These are phyloP conservation scores for Dioscorea cayenensis DNA, from an alignment of 116 monocot species.

Conservation along the genomic window DNA sequence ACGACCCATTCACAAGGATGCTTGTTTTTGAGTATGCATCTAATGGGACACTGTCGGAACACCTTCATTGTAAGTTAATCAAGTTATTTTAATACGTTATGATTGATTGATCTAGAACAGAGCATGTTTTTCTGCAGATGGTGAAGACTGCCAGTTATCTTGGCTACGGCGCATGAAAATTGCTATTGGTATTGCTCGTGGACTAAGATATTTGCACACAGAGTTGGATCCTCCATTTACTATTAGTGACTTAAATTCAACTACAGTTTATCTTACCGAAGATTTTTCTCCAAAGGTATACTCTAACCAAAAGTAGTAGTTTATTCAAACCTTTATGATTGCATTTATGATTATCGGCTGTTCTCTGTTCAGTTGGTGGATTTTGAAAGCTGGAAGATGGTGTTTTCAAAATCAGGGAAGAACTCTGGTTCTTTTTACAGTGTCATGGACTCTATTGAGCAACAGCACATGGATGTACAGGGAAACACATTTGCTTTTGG, in stretches of 20 bases:
- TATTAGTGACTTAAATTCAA: slow-evolving; percentile 72
- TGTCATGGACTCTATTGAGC: slow-evolving; percentile 36
- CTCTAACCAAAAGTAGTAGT: background rate
- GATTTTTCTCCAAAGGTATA: slow-evolving; percentile 93
- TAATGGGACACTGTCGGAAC: slow-evolving; percentile 94
- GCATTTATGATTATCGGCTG: too few relatives aligned
- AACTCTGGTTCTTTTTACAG: slow-evolving; percentile 22
- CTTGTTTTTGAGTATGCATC: slow-evolving; percentile 96
- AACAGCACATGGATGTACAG: slow-evolving; percentile 45
- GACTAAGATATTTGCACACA: slow-evolving; percentile 78
- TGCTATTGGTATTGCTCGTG: slow-evolving; percentile 65
- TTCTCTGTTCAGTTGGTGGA: slow-evolving; percentile 67
- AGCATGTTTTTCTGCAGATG: slow-evolving; percentile 38
- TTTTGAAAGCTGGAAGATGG: slow-evolving; percentile 87
- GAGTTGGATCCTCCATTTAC: slow-evolving; percentile 85
- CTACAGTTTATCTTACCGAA: slow-evolving; percentile 81
- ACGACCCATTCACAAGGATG: slow-evolving; percentile 82
- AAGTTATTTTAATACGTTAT: background rate
- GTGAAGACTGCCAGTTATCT: slow-evolving; percentile 64
- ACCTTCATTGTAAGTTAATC: slow-evolving; percentile 80
- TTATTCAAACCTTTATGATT: background rate
- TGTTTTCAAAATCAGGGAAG: slow-evolving; percentile 45
- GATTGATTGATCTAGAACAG: background rate
- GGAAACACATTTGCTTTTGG: slow-evolving; percentile 76
- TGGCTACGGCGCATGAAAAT: slow-evolving; percentile 95